Base-by-base conservation (phyloP, 169 alveolate genomes). In the Besnoitia besnoiti region DNA sequence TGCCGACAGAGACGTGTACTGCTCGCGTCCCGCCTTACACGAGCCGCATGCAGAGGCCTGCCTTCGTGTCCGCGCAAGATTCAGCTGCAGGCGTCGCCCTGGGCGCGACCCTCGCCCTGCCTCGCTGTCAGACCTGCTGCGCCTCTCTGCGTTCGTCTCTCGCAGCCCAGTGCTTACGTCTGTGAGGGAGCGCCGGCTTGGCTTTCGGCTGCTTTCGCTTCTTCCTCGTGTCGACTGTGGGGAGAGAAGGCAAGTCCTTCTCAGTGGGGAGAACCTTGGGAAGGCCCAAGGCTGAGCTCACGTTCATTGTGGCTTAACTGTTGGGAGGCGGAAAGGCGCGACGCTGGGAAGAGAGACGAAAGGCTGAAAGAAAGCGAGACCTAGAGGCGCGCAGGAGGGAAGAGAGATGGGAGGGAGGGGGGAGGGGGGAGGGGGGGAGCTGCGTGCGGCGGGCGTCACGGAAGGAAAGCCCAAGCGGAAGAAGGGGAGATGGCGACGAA, bases 191-290 rank as follows among this genome's bases (percentile, higher is more conserved):
- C 3, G 87, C 4, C 8, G 87, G 87, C 7, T n/a, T 16, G 19
- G 10, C 14, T 10, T 39, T 30, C 24, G 87, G 50, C 37, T 77
- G 50, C 30, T 77, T 77, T 77, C 87, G 35, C 55, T 77, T 77
- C 35, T 77, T 77, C 16, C 30, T 39, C 35, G 59, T 40, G 59
- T 77, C 87, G 55, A 77, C 40, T 21, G 10, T 77, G 44, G 87
- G 87, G 61, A 77, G 87, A 39, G 87, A 77, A 77, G 87, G 87
- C 40, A 77, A 35, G 21, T 77, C 87, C 21, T 39, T 10, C 3
- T 77, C 87, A 8, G 61, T 12, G 44, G 87, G 87, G 37, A 77
- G 49, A 24, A 77, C 87, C 87, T 42, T 37, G 16, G 49, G 30
- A 16, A 77, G 55, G 40, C 49, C 87, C 8, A 42, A 37, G 16